Percentiles rank a stretch among this genome's conserved stretches.
Conservation (phyloP, 768 basidiomycete genomes). For the Phylloporus arenicola region DNA sequence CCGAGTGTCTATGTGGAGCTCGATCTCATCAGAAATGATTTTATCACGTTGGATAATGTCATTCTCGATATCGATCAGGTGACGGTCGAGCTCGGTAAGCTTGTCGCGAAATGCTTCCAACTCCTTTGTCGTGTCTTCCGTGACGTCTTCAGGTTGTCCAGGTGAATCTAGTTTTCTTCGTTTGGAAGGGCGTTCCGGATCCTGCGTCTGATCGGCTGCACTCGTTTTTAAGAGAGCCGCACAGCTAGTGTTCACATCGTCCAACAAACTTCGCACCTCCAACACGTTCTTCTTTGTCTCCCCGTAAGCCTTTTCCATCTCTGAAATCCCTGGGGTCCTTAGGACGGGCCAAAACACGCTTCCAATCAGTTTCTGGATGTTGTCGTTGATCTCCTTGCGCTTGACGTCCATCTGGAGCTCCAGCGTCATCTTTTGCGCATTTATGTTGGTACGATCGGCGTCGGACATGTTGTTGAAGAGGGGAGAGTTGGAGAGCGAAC, state of each 20-base stretch:
- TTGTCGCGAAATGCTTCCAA: constrained; percentile 26
- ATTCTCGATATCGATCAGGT: constrained; percentile 33
- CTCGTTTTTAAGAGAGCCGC: constrained; percentile 19
- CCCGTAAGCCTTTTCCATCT: constrained; percentile 19
- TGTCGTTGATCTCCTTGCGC: constrained; percentile 29
- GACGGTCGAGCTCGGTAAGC: constrained; percentile 24
- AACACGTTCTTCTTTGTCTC: constrained; percentile 27
- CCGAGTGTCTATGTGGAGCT: constrained; percentile 26
- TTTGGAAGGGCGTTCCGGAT: constrained; percentile 24
- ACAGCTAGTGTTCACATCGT: constrained; percentile 21
- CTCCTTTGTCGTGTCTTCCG: constrained; percentile 10
- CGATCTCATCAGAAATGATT: constrained; percentile 26
- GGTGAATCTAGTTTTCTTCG: constrained; percentile 20
- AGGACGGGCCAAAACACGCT: constrained; percentile 39
- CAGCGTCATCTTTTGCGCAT: constrained; percentile 18
- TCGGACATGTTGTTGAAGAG: constrained; percentile 21
- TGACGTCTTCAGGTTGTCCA: neutral
- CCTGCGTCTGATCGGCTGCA: constrained; percentile 6
- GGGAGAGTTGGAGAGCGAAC: constrained; percentile 22
- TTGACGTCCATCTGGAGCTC: constrained; percentile 26
- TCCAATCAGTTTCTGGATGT: constrained; percentile 28
- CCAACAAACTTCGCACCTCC: constrained; percentile 25
- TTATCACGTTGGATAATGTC: constrained; percentile 32
- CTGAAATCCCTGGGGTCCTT: constrained; percentile 18
- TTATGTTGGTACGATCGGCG: constrained; percentile 20